phyloP scores from a whole-genome alignment of 257 asterid genomes.

The Capsicum chinense region DNA sequence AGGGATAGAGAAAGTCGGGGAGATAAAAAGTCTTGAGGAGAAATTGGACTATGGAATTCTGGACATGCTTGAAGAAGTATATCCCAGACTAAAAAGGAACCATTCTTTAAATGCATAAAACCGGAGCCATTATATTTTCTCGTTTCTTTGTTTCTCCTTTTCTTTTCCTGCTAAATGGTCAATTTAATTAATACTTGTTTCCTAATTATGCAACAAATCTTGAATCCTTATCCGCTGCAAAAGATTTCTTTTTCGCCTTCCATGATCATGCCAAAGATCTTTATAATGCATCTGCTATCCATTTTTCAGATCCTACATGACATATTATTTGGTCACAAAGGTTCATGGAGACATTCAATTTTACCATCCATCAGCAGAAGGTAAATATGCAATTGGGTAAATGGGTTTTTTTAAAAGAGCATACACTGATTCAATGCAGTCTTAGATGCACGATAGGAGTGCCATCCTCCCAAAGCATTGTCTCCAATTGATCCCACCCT shows the following conservation, averaged over 20 bases:
- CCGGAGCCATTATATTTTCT: not conserved
- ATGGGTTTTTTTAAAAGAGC: slow-evolving; percentile 26
- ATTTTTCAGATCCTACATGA: not conserved
- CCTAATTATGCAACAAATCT: not conserved
- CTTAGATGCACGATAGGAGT: slow-evolving; percentile 89
- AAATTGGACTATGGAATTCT: not conserved
- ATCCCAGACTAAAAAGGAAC: slow-evolving; percentile 8
- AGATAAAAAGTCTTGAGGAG: not conserved
- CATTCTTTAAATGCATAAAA: not conserved
- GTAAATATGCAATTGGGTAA: slow-evolving; percentile 1
- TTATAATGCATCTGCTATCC: not conserved
- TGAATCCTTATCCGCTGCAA: not conserved
- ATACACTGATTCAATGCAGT: slow-evolving; percentile 86
- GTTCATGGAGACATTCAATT: slow-evolving; percentile 17
- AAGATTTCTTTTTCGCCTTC: not conserved
- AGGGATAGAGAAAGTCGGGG: no score
- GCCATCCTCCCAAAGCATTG: slow-evolving; percentile 94
- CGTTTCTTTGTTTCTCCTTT: not conserved
- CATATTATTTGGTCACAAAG: not conserved
- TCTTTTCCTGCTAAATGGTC: not conserved
- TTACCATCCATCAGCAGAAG: slow-evolving; percentile 24
- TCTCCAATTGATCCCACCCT: slow-evolving; percentile 95
- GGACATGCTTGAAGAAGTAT: not conserved
- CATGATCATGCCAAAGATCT: slow-evolving; percentile 6
- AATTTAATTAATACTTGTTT: not conserved